These are phyloP conservation scores for Crithidia fasciculata DNA, from an alignment of 208 protist species.

Conservation along the genomic window DNA sequence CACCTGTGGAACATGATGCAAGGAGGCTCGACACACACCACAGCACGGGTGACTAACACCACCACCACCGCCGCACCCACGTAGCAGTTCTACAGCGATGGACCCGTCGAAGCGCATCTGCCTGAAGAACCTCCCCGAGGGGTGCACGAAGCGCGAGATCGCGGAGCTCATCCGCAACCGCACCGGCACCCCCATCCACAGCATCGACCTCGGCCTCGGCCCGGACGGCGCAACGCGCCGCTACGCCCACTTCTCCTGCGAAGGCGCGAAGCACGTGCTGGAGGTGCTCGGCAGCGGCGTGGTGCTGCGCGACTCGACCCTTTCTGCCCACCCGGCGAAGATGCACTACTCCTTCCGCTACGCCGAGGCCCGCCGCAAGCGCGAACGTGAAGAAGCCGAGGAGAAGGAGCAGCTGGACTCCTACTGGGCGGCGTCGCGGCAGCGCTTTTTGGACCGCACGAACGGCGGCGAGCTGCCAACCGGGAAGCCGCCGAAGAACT, in stretches of 20 bases:
- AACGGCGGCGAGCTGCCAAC: slow-evolving; percentile 57
- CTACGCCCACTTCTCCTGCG: slow-evolving; percentile 88
- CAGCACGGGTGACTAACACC: too few relatives aligned
- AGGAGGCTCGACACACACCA: too few relatives aligned
- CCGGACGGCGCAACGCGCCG: slow-evolving; percentile 54
- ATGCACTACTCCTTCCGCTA: slow-evolving; percentile 78
- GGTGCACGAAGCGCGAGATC: slow-evolving; percentile 85
- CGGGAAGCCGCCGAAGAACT: slow-evolving; percentile 53
- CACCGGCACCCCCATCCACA: slow-evolving; percentile 79
- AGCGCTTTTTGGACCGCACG: slow-evolving; percentile 53
- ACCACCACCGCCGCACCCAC: too few relatives aligned
- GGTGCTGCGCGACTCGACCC: slow-evolving; percentile 32
- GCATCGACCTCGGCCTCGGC: slow-evolving; percentile 85
- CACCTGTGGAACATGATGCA: too few relatives aligned
- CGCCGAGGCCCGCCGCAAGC: slow-evolving; percentile 72
- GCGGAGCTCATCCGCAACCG: slow-evolving; percentile 81
- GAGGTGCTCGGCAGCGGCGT: slow-evolving; percentile 60
- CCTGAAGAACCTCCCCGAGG: slow-evolving; percentile 81
- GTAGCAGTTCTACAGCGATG: slow-evolving; percentile 35
- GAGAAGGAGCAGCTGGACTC: slow-evolving; percentile 40
- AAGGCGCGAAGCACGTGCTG: slow-evolving; percentile 83
- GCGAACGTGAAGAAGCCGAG: slow-evolving; percentile 67
- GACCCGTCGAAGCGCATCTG: slow-evolving; percentile 89
- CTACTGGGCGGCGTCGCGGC: slow-evolving; percentile 36
- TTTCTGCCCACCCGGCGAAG: slow-evolving; percentile 60